Conservation (phyloP, 2,329 filamentous ascomycete species). For the Chaetomium globosum region DNA sequence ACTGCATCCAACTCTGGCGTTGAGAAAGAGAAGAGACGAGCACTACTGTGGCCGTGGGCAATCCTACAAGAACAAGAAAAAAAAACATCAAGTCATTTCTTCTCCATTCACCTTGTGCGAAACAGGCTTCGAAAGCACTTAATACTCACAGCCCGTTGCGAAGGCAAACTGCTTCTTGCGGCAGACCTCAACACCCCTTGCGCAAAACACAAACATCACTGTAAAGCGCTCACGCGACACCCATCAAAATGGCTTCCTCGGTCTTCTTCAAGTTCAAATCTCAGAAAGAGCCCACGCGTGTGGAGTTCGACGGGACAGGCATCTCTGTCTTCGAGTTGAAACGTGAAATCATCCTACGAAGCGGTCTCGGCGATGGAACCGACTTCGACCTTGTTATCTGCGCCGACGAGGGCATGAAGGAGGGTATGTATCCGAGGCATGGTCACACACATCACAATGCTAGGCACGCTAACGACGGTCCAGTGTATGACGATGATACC, state of each 20-base stretch:
- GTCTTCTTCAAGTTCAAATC: slow-evolving; percentile 99
- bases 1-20: slow-evolving; percentile 46
- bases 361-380: slow-evolving; percentile 88
- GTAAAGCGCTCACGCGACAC: slow-evolving; percentile 24
- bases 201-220: slow-evolving; percentile 16
- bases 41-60: slow-evolving; percentile 32
- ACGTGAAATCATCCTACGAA: slow-evolving; percentile 95
- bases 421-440: slow-evolving; percentile 63
- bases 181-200: slow-evolving; percentile 20
- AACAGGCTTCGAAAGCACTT: slow-evolving; percentile 29
- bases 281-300: slow-evolving; percentile 89
- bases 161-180: slow-evolving; percentile 26
- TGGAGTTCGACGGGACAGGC: slow-evolving; percentile 95
- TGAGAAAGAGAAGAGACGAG: slow-evolving; percentile 47
- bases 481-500: slow-evolving; percentile 97
- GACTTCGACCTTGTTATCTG: slow-evolving; percentile 97
- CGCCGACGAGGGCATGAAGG: slow-evolving; percentile 78
- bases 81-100: slow-evolving; percentile 31
- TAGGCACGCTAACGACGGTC: slow-evolving; percentile 39
- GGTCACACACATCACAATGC: neutral
- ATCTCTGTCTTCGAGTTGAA: slow-evolving; percentile 99
- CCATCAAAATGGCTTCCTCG: slow-evolving; percentile 79
- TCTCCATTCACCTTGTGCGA: slow-evolving; percentile 32
- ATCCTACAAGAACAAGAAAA: slow-evolving; percentile 31
- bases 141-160: slow-evolving; percentile 27